A percentile compares a stretch with the other conserved stretches of the same genome.
Evolutionary conservation across 2,329 filamentous ascomycete species (phyloP).

Genomic region (Westerdykella sp.): DNA sequence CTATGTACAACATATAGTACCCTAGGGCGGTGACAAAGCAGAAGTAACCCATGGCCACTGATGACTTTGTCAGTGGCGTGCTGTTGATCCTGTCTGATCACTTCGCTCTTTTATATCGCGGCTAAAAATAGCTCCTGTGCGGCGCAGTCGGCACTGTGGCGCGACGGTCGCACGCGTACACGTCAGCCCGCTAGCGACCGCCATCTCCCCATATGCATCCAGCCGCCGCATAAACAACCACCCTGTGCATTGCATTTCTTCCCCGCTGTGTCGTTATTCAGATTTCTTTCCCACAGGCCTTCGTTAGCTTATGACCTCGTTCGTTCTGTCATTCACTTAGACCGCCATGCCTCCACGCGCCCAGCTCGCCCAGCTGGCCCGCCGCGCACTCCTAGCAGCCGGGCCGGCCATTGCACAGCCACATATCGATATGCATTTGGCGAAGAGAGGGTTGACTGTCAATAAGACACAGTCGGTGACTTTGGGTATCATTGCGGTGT

Average conservation of each 20-base stretch:
- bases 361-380: conserved; percentile 19
- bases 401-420: conserved; percentile 22
- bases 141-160: conserved; percentile 2
- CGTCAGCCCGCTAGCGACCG: conserved; percentile 4
- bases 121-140: conserved; percentile 1
- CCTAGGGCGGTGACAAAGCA: too few species aligned
- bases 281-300: neutral
- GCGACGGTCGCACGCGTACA: conserved; percentile 1
- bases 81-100: too few species aligned
- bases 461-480: conserved; percentile 66
- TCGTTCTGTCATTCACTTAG: neutral
- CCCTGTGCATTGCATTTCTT: neutral
- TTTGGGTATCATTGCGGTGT: conserved; percentile 63
- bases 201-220: neutral
- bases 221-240: neutral
- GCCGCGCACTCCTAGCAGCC: conserved; percentile 20
- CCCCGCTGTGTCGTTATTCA: neutral
- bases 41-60: too few species aligned
- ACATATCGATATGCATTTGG: conserved; percentile 31
- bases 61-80: too few species aligned
- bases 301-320: neutral
- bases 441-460: conserved; percentile 52
- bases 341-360: conserved; percentile 19
- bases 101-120: too few species aligned
- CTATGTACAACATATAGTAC: too few species aligned